A percentile compares a stretch with the other conserved stretches of the same genome.
Conservation (phyloP, 2,329 filamentous ascomycete species). For the Mariannaea elegans region DNA sequence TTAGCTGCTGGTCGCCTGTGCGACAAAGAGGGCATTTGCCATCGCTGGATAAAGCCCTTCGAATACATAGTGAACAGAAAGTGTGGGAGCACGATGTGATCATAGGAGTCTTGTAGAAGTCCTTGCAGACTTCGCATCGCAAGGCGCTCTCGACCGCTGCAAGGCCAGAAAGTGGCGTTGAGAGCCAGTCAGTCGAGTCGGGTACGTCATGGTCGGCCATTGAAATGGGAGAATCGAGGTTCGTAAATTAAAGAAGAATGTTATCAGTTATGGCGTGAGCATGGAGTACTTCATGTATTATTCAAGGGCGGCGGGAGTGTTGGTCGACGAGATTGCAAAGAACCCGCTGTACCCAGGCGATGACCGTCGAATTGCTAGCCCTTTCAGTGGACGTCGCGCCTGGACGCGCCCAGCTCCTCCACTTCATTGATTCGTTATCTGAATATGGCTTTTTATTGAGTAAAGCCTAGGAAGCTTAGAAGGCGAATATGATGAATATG, state of each 20-base stretch:
- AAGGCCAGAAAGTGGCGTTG: conserved; percentile 72
- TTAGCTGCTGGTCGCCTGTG: conserved; percentile 80
- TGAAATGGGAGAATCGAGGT: not conserved
- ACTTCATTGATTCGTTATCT: conserved; percentile 9
- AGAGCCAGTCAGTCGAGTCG: conserved; percentile 87
- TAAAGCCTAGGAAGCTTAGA: not conserved
- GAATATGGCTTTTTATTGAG: conserved; percentile 4
- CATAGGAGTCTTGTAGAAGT: conserved; percentile 95
- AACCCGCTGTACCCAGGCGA: not conserved
- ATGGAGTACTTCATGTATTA: no score
- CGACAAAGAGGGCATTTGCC: conserved; percentile 90
- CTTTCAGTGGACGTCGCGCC: conserved; percentile 27
- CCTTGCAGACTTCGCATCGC: conserved; percentile 97
- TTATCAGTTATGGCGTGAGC: no score
- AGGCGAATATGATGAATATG: not conserved
- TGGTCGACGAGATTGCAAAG: not conserved
- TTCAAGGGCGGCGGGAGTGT: not conserved
- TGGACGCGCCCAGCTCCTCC: conserved; percentile 34
- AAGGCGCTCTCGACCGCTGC: conserved; percentile 82
- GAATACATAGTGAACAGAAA: conserved; percentile 96
- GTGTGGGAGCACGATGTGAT: conserved; percentile 95
- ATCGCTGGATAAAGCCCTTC: conserved; percentile 81
- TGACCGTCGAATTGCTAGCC: not conserved
- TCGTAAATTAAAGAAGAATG: not conserved
- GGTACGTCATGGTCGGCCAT: conserved; percentile 59